Base-by-base conservation (phyloP, 768 basidiomycete genomes). In the Russula vinacea region DNA sequence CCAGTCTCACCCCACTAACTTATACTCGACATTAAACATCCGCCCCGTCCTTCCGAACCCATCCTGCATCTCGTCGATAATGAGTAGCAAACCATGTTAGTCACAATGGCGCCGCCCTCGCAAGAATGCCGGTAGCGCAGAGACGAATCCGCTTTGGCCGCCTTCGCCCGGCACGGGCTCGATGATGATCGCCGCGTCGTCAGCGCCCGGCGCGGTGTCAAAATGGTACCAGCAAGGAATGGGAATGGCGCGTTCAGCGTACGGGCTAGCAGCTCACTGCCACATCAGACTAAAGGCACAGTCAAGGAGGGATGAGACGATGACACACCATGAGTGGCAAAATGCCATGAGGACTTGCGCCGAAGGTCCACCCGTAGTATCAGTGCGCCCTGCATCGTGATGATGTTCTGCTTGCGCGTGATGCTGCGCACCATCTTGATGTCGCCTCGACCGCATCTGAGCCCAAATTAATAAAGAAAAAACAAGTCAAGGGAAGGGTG, bases 151-250 rank as follows among this genome's bases (percentile, higher is more conserved):
- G n/a, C n/a, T n/a, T n/a, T 98, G 98, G 1, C 96, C 96, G 40
- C 96, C 96, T 75, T 98, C 96, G 26, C 94, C 95, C 35, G 98
- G 80, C 1, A 98, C 88, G 47, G 96, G 91, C 79, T 98, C 96
- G 49, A 98, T 76, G 67, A 98, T 76, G 71, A 98, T 88, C 22
- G 94, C 94, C 2, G 95, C 32, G 10, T 82, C 76, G 10, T 84
- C 76, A 0, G 89, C 86, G 45, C 77, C 75, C 3, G 79, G 79
- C 2, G 84, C 76, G 3, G 88, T 71, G 55, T 85, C 85, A 62
- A 84, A 76, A 68, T 93, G 89, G 74, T 96, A 94, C 92, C 94
- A 97, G 79, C 87, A 98, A 0, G 29, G 29, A 29, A 29, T 29
- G 96, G 96, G 81, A 85, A 98, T 0, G 94, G 85, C 11, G 85